A percentile compares a stretch with the other conserved stretches of the same genome.
Conservation (phyloP, 2,329 filamentous ascomycete species). For the Boeremia lycopersici region DNA sequence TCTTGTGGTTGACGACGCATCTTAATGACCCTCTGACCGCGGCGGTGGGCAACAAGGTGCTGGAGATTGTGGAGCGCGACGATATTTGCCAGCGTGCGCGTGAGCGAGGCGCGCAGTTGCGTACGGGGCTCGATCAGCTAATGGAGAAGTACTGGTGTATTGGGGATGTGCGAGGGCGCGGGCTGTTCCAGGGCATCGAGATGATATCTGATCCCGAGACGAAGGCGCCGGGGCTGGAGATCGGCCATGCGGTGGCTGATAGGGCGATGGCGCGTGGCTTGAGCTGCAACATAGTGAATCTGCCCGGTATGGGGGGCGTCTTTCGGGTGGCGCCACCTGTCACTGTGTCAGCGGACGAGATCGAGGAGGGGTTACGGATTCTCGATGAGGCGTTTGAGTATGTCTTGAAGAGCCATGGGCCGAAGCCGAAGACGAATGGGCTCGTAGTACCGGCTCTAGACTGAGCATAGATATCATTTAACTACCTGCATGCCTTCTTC, state of each 20-base stretch:
- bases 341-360: slow-evolving; percentile 54
- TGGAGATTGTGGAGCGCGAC: slow-evolving; percentile 39
- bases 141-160: slow-evolving; percentile 36
- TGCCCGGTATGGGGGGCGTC: slow-evolving; percentile 50
- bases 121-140: slow-evolving; percentile 23
- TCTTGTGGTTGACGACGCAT: slow-evolving; percentile 40
- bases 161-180: slow-evolving; percentile 39
- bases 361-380: slow-evolving; percentile 59
- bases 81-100: slow-evolving; percentile 24
- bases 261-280: slow-evolving; percentile 31
- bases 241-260: slow-evolving; percentile 28
- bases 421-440: not conserved
- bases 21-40: slow-evolving; percentile 39
- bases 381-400: slow-evolving; percentile 58
- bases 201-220: slow-evolving; percentile 32
- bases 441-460: not conserved
- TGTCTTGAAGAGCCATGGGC: not conserved
- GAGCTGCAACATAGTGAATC: slow-evolving; percentile 33
- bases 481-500: not conserved
- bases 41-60: slow-evolving; percentile 36
- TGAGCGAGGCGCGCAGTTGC: slow-evolving; percentile 26
- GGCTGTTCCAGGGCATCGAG: slow-evolving; percentile 39
- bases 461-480: not conserved
- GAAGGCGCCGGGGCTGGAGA: slow-evolving; percentile 29
- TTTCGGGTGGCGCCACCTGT: slow-evolving; percentile 67